Evolutionary conservation across 1,284 basidiomycete genomes (phyloP), one percentile per base, ranked within the genome.

Genomic region (Omphalotus olearius): DNA sequence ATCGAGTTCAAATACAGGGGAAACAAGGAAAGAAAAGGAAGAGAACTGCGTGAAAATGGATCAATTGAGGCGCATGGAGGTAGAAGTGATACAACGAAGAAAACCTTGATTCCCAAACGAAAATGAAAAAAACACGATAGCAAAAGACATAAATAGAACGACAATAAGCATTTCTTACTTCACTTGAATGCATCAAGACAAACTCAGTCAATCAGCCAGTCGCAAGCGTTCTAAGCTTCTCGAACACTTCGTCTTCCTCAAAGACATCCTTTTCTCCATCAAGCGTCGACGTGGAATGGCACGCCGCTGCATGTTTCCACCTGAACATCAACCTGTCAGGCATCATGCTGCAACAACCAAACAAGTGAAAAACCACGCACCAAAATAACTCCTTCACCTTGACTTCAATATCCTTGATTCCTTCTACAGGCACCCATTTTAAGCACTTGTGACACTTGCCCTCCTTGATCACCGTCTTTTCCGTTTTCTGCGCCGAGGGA

Each of bases 281-380:
- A 42, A 85, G 66, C 13, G 67, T 73, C 2, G 75, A 77, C 23
- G 76, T 75, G 53, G 79, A 76, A 58, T 90, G 88, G 58, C 87
- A 90, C 10, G 74, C 55, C 1, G 83, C 83, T 18, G 88, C 86
- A 59, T 90, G 88, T 65, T 90, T 90, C 87, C 85, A 91, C 85
- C 85, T 89, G 54, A 18, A 16, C 7, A 10, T 6, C 55, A 35
- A 11, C 23, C 23, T 49, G 44, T 53, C 51, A 39, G 40, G 23
- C 23, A n/a, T n/a, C n/a, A n/a, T n/a, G n/a, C 55, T 6, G 35
- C 39, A 48, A 26, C n/a, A 13, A 47, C 42, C 9, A 17, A 42
- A 3, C 20, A 6, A 10, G 30, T 30, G 30, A 52, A 37, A 23
- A 25, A 13, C 26, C 30, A 67, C 75, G 37, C 59, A 87, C 86